Evolutionary conservation across 257 asterid genomes (phyloP).

Genomic region (Phtheirospermum japonicum): DNA sequence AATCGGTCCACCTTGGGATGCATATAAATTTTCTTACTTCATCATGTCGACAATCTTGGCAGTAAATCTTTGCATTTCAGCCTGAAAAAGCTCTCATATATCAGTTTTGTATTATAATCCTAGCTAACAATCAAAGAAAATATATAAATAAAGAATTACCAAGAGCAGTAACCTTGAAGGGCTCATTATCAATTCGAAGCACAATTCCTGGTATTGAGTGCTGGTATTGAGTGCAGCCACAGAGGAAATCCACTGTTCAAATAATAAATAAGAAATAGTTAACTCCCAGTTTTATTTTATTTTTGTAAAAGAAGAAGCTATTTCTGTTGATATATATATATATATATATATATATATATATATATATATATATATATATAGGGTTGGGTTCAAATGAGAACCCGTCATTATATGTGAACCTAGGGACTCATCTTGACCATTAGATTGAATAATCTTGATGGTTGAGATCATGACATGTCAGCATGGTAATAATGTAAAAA

Average conservation of each 20-base stretch:
- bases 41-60: conserved; percentile 59
- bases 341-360: too few species aligned
- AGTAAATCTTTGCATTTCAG: conserved; percentile 69
- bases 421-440: too few species aligned
- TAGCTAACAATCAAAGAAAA: not conserved
- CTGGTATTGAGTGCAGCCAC: conserved; percentile 75
- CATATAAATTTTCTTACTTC: conserved; percentile 58
- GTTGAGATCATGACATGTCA: too few species aligned
- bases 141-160: not conserved
- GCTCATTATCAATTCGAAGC: conserved; percentile 61
- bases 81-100: conserved; percentile 33
- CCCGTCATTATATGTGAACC: too few species aligned
- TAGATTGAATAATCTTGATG: too few species aligned
- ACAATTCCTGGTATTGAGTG: conserved; percentile 62
- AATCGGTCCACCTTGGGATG: conserved; percentile 77
- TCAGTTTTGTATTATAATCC: not conserved
- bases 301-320: too few species aligned
- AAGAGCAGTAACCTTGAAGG: conserved; percentile 45
- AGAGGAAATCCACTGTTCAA: conserved; percentile 67
- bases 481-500: too few species aligned
- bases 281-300: too few species aligned
- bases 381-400: too few species aligned
- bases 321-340: too few species aligned
- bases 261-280: too few species aligned
- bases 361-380: too few species aligned